These are phyloP conservation scores for Podospora fimiseda DNA, from an alignment of 495 filamentous ascomycete species.

Conservation along the genomic window DNA sequence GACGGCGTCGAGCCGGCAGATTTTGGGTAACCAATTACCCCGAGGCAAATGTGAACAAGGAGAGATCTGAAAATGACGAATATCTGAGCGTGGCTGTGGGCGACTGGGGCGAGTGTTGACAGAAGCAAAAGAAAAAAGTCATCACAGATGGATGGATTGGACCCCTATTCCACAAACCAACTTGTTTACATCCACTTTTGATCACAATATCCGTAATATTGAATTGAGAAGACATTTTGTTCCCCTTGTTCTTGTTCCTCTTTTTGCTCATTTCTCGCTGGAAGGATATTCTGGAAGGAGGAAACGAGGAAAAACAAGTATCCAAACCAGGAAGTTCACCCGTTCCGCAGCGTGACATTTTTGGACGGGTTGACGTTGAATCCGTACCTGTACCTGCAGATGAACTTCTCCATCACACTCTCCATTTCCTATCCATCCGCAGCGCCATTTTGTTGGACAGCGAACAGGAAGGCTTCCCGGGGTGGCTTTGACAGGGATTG, in stretches of 20 bases:
- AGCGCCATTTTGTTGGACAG: conserved; percentile 11
- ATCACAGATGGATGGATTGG: no score
- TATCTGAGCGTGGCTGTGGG: not conserved
- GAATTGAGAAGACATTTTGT: no score
- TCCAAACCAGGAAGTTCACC: conserved; percentile 8
- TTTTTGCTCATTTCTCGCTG: not conserved
- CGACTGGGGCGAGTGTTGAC: no score
- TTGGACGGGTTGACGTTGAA: conserved; percentile 17
- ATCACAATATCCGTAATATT: no score
- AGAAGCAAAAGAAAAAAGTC: no score
- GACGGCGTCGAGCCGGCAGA: not conserved
- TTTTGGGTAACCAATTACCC: not conserved
- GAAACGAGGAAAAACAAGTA: no score
- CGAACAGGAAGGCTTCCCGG: conserved; percentile 31
- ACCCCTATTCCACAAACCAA: no score
- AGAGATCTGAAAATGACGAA: not conserved
- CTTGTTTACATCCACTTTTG: no score
- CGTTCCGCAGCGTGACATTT: conserved; percentile 16
- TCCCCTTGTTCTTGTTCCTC: no score
- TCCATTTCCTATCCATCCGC: no score
- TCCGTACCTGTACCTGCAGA: conserved; percentile 24
- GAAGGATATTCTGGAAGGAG: no score
- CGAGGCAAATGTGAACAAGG: not conserved
- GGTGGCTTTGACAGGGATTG: conserved; percentile 18
- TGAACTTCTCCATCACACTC: conserved; percentile 7